Evolutionary conservation across 75 land plant species (phyloP).

Genomic region (Pinus taeda): DNA sequence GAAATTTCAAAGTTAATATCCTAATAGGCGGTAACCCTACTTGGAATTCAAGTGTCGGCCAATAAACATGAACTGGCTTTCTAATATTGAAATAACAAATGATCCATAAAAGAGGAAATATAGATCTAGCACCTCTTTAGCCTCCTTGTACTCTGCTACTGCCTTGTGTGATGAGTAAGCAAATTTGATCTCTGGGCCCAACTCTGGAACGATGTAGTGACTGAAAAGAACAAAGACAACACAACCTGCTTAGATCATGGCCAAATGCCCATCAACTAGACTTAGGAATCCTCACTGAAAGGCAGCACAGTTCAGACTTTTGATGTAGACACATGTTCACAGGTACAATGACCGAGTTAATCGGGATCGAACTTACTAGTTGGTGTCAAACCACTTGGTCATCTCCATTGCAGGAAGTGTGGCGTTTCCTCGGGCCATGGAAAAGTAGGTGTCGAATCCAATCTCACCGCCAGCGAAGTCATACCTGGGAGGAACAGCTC

Average conservation of each 20-base stretch:
- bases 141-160: slow-evolving; percentile 70
- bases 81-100: not conserved
- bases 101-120: not conserved
- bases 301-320: not conserved
- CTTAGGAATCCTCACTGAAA: not conserved
- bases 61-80: not conserved
- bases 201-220: slow-evolving; percentile 85
- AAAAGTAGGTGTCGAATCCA: slow-evolving; percentile 55
- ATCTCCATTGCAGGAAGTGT: slow-evolving; percentile 76
- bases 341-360: too few relatives aligned
- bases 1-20: not conserved
- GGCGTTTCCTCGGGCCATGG: slow-evolving; percentile 77
- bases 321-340: not conserved
- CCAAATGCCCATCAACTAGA: not conserved
- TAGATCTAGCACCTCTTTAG: slow-evolving; percentile 49
- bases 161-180: slow-evolving; percentile 76
- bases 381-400: slow-evolving; percentile 87
- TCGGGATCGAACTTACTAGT: slow-evolving; percentile 54
- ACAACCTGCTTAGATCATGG: not conserved
- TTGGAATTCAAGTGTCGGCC: not conserved
- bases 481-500: slow-evolving; percentile 71
- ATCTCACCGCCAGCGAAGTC: slow-evolving; percentile 61
- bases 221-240: slow-evolving; percentile 19
- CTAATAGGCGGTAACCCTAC: not conserved
- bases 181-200: slow-evolving; percentile 70